These are phyloP conservation scores for Chlorella sp. DNA, from an alignment of 139 green algal species.

Conservation along the genomic window DNA sequence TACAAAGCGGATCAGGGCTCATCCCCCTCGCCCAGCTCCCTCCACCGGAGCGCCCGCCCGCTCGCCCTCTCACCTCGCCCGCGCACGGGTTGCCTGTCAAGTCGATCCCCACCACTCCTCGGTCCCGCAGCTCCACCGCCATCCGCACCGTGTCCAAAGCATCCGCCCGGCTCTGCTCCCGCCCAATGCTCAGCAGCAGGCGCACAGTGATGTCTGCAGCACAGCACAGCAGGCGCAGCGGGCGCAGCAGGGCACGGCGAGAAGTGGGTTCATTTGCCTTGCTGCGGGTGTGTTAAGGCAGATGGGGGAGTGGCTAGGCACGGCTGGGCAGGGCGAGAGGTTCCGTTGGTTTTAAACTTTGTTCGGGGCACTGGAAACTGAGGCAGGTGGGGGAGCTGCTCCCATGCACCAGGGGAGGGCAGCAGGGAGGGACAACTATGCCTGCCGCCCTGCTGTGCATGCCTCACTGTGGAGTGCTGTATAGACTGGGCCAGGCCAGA, in stretches of 20 bases:
- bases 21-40: background rate
- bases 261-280: background rate
- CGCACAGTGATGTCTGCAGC: constrained; percentile 55
- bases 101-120: constrained; percentile 75
- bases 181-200: constrained; percentile 86
- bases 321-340: too few relatives aligned
- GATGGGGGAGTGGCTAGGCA: too few relatives aligned
- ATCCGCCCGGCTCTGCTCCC: constrained; percentile 56
- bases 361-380: too few relatives aligned
- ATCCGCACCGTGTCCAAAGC: constrained; percentile 73
- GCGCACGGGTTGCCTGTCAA: constrained; percentile 77
- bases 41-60: background rate
- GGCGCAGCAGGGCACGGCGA: background rate
- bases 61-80: background rate
- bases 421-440: background rate
- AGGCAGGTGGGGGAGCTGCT: too few relatives aligned
- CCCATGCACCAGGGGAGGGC: too few relatives aligned
- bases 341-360: too few relatives aligned
- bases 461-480: too few relatives aligned
- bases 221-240: background rate
- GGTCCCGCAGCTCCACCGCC: constrained; percentile 38
- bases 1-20: too few relatives aligned
- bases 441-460: too few relatives aligned
- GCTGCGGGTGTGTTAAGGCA: too few relatives aligned
- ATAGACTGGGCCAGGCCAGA: too few relatives aligned